Conservation (phyloP, 106 monocot species). For the Dendrobium officinale region DNA sequence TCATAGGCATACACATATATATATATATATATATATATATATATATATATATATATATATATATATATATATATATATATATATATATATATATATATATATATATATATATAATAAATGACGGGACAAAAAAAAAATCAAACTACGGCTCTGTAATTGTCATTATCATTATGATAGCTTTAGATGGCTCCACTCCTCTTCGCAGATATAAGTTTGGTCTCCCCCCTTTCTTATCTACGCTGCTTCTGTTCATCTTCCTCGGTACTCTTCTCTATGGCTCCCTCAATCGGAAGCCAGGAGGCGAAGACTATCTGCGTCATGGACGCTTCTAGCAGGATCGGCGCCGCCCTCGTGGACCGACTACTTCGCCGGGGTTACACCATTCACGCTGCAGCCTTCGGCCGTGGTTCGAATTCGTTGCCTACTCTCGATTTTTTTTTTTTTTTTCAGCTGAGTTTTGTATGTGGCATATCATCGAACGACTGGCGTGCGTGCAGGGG, state of each 20-base stretch:
- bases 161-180: not conserved
- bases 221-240: not conserved
- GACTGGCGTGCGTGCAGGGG: not conserved
- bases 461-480: not conserved
- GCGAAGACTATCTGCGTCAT: slow-evolving; percentile 71
- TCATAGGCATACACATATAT: too few relatives aligned
- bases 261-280: slow-evolving; percentile 7
- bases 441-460: not conserved
- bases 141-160: not conserved
- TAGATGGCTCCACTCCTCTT: not conserved
- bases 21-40: too few relatives aligned
- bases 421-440: not conserved
- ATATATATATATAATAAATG: too few relatives aligned
- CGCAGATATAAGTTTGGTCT: not conserved
- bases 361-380: slow-evolving; percentile 69
- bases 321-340: slow-evolving; percentile 62
- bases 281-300: slow-evolving; percentile 7
- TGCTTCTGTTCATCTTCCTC: slow-evolving; percentile 6
- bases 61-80: too few relatives aligned
- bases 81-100: too few relatives aligned
- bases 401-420: slow-evolving; percentile 10
- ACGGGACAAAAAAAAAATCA: too few relatives aligned
- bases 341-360: slow-evolving; percentile 45
- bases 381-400: slow-evolving; percentile 68
- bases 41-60: too few relatives aligned